Evolutionary conservation across 1,284 basidiomycete genomes (phyloP), one percentile per base, ranked within the genome.

Genomic region (Ceratobasidium papillatum): DNA sequence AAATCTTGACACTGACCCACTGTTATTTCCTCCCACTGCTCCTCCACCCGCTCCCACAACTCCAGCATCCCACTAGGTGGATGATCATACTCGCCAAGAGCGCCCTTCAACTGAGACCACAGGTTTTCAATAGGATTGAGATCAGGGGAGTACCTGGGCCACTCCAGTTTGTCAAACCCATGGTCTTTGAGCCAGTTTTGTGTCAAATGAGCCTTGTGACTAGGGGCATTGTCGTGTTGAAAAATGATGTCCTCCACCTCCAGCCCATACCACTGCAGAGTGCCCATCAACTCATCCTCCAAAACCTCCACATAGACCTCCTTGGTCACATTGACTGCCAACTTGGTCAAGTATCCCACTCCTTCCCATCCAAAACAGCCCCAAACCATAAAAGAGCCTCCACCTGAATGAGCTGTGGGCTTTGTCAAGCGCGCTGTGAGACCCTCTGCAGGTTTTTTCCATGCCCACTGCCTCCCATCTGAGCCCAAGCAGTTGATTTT

Each of bases 331-430:
- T 54, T 41, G 5, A 7, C 25, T 0, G 59, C 54, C 30, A 71
- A 19, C 34, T 12, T 32, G 38, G 14, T 3, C 41, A 22, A 32
- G 30, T 34, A n/a, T 3, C 68, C 68, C 8, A 41, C 41, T 17
- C 68, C 68, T 12, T 43, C 30, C 27, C 36, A 56, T 17, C 3
- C 34, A 32, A 71, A 43, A 43, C 68, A 71, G 25, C 45, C 38
- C 68, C 68, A 59, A 30, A 47, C 11, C 25, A 47, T 63, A 2
- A 63, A 5, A n/a, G 32, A 38, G 7, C 61, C 61, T 45, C 68
- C 56, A 27, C 68, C 68, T 14, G 9, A 43, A 38, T 61, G 3
- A 25, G 12, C 41, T 32, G 68, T 61, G 0, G 87, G 25, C 7
- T 19, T n/a, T 59, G 34, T 3, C 9, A 11, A 59, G 2, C 34